These are phyloP conservation scores for Trametes polyzona DNA, from an alignment of 1,284 basidiomycete species.

Conservation along the genomic window DNA sequence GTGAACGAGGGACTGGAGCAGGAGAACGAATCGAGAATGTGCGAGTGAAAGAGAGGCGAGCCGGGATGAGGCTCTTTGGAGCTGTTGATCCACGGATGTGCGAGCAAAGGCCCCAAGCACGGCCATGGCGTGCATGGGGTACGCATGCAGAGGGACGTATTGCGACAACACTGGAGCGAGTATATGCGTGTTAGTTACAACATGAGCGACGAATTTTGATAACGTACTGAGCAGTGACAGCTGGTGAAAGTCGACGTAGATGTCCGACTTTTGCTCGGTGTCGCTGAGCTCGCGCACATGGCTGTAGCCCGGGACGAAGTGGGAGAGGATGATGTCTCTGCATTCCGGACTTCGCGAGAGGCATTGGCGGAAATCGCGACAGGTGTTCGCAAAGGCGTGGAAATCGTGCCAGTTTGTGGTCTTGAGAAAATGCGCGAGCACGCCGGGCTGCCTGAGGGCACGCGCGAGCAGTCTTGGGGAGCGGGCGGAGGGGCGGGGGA, in stretches of 20 bases:
- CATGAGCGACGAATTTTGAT: too few relatives aligned
- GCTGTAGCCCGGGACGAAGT: conserved; percentile 62
- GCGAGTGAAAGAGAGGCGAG: conserved; percentile 55
- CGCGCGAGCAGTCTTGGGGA: conserved; percentile 13
- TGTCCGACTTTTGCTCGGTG: conserved; percentile 43
- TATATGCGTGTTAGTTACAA: too few relatives aligned
- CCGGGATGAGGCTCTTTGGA: conserved; percentile 42
- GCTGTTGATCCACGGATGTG: conserved; percentile 38
- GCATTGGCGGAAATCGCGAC: conserved; percentile 44
- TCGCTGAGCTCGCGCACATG: conserved; percentile 47
- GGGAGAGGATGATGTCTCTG: conserved; percentile 57
- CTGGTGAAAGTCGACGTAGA: conserved; percentile 59
- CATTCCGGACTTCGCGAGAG: conserved; percentile 46
- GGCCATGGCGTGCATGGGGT: conserved; percentile 60
- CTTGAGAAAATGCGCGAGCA: conserved; percentile 49
- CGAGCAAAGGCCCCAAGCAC: conserved; percentile 43
- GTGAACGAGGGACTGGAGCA: conserved; percentile 72
- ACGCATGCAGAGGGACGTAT: conserved; percentile 58
- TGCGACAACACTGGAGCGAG: conserved; percentile 61
- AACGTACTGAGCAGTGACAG: conserved; percentile 31
- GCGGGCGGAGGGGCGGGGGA: conserved; percentile 14
- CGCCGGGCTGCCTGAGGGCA: conserved; percentile 41
- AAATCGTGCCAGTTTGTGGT: conserved; percentile 58
- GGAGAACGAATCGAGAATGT: conserved; percentile 74
- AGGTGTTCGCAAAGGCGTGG: conserved; percentile 54